Conservation (phyloP, 768 basidiomycete species). For the Lyophyllum shimeji region DNA sequence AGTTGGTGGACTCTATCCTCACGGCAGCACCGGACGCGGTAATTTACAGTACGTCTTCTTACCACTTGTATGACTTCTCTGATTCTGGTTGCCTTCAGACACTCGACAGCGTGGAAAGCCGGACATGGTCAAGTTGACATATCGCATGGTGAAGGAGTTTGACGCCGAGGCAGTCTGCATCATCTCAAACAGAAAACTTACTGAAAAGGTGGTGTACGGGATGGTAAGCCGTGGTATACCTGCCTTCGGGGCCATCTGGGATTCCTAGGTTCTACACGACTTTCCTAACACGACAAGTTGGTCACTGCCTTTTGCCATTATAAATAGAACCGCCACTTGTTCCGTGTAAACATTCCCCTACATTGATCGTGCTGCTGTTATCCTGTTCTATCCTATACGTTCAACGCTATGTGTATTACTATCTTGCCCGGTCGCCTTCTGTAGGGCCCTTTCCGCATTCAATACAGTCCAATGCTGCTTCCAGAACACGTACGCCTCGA, state of each 20-base stretch:
- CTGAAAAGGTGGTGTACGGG: slow-evolving; percentile 57
- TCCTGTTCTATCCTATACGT: too few species aligned
- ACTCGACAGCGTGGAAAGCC: slow-evolving; percentile 45
- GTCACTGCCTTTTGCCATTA: too few species aligned
- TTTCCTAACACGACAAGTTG: too few species aligned
- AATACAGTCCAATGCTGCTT: neutral
- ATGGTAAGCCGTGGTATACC: slow-evolving; percentile 59
- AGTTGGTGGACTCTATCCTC: slow-evolving; percentile 54
- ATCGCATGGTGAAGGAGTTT: slow-evolving; percentile 44
- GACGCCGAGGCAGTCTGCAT: slow-evolving; percentile 54
- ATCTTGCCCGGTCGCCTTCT: neutral
- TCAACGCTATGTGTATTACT: neutral
- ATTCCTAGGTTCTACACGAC: too few species aligned
- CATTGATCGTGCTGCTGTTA: too few species aligned
- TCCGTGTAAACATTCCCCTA: neutral
- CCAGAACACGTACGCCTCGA: slow-evolving; percentile 31
- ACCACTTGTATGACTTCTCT: neutral
- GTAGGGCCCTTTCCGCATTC: neutral
- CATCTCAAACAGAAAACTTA: slow-evolving; percentile 59
- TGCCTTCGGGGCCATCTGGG: slow-evolving; percentile 63
- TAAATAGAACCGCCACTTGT: too few species aligned
- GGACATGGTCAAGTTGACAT: slow-evolving; percentile 47
- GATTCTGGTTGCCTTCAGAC: slow-evolving; percentile 28
- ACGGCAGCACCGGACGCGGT: slow-evolving; percentile 52
- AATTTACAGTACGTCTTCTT: slow-evolving; percentile 43